Percentiles rank a stretch among this genome's conserved stretches.
These are phyloP conservation scores for Stropharia rugosoannulata DNA, from an alignment of 768 basidiomycete genomes.

Conservation along the genomic window DNA sequence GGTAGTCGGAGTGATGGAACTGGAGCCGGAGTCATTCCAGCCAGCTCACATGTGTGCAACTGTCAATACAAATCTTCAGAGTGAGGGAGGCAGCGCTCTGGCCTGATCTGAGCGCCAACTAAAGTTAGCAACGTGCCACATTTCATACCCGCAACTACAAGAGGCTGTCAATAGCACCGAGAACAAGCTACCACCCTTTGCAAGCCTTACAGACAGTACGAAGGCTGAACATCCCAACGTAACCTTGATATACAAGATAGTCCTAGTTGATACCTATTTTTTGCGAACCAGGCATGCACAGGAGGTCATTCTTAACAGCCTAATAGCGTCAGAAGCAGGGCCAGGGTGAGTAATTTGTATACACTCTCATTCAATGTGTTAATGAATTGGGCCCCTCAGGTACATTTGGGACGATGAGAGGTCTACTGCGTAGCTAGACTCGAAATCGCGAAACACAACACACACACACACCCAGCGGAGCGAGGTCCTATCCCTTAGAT, in stretches of 20 bases:
- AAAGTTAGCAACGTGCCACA: neutral
- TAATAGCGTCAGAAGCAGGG: slow-evolving; percentile 44
- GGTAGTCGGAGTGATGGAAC: neutral
- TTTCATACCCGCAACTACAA: neutral
- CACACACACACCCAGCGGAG: too few relatives aligned
- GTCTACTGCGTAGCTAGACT: too few relatives aligned
- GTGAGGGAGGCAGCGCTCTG: neutral
- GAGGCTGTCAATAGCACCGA: neutral
- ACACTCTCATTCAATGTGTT: neutral
- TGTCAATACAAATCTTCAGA: neutral
- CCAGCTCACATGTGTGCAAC: neutral
- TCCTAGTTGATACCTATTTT: slow-evolving; percentile 43
- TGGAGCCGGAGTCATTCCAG: neutral
- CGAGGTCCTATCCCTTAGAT: too few relatives aligned
- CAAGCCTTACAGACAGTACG: slow-evolving; percentile 15
- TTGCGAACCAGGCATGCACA: slow-evolving; percentile 50
- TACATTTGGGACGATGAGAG: slow-evolving; percentile 50
- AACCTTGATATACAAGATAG: slow-evolving; percentile 17
- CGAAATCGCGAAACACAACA: too few relatives aligned
- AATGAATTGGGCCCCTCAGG: slow-evolving; percentile 22
- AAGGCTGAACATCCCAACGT: slow-evolving; percentile 12
- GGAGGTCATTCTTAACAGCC: slow-evolving; percentile 51
- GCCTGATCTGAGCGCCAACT: neutral
- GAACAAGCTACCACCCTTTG: slow-evolving; percentile 16
- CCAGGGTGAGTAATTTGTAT: slow-evolving; percentile 41